A percentile compares a stretch with the other conserved stretches of the same genome.
These are phyloP conservation scores for Vigna angularis DNA, from an alignment of 306 rosid species.

Conservation along the genomic window DNA sequence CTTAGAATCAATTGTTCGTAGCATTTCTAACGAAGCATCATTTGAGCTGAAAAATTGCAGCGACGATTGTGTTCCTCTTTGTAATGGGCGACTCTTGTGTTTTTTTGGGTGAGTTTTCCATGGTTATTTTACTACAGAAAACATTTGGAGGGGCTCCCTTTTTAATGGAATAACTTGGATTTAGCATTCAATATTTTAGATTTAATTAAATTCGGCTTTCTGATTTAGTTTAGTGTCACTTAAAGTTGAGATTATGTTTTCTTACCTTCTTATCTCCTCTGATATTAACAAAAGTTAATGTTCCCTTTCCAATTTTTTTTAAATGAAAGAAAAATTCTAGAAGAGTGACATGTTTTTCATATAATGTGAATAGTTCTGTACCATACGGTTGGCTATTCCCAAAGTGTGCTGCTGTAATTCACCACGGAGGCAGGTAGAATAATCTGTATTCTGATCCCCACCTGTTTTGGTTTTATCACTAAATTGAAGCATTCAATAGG, in stretches of 20 bases:
- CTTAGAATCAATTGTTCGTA: slow-evolving; percentile 57
- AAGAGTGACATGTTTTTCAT: slow-evolving; percentile 32
- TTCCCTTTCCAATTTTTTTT: slow-evolving; percentile 21
- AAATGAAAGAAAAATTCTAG: slow-evolving; percentile 26
- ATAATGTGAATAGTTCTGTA: slow-evolving; percentile 55
- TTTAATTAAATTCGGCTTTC: slow-evolving; percentile 17
- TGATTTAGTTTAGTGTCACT: slow-evolving; percentile 34
- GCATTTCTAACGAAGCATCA: slow-evolving; percentile 53
- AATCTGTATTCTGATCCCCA: slow-evolving; percentile 18
- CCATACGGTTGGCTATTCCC: slow-evolving; percentile 80
- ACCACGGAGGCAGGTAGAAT: slow-evolving; percentile 92
- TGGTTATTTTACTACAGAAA: background rate
- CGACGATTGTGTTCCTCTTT: slow-evolving; percentile 65
- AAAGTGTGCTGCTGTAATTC: slow-evolving; percentile 73
- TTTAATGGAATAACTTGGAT: slow-evolving; percentile 15
- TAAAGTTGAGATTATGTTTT: slow-evolving; percentile 2
- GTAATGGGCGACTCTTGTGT: slow-evolving; percentile 58
- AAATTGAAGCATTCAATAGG: slow-evolving; percentile 28
- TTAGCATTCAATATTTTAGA: slow-evolving; percentile 27
- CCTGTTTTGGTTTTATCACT: slow-evolving; percentile 24
- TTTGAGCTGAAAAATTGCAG: slow-evolving; percentile 46
- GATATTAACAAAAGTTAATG: background rate
- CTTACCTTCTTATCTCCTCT: slow-evolving; percentile 3
- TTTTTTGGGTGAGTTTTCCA: slow-evolving; percentile 72
- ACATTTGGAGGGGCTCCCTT: background rate